These are phyloP conservation scores for Pythium graminicola DNA, from an alignment of 352 stramenopile genomes.

Conservation along the genomic window DNA sequence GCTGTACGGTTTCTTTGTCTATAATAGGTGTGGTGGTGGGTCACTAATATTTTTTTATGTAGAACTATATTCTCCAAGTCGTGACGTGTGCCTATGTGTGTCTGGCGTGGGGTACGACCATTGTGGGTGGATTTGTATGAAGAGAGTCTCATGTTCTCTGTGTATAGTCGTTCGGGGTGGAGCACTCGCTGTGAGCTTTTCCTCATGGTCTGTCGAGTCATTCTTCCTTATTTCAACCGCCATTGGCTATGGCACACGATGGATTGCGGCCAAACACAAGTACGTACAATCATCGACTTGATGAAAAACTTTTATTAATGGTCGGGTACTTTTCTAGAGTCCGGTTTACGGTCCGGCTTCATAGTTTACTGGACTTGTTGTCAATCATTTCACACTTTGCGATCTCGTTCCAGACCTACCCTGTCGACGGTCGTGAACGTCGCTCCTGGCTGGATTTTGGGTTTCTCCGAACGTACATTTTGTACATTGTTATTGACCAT, in stretches of 20 bases:
- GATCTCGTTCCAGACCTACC: slow-evolving; percentile 66
- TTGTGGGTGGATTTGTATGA: slow-evolving; percentile 3
- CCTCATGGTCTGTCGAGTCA: slow-evolving; percentile 78
- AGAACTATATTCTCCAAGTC: slow-evolving; percentile 80
- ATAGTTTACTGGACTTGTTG: slow-evolving; percentile 76
- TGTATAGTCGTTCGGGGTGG: slow-evolving; percentile 61
- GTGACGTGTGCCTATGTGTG: slow-evolving; percentile 73
- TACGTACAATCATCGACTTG: slow-evolving; percentile 32
- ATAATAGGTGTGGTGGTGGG: neutral
- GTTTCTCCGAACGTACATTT: slow-evolving; percentile 79
- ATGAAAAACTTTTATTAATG: no score
- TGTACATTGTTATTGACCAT: slow-evolving; percentile 71
- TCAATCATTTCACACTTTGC: slow-evolving; percentile 80
- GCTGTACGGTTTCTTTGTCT: slow-evolving; percentile 33
- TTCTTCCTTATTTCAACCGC: slow-evolving; percentile 62
- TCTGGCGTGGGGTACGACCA: slow-evolving; percentile 78
- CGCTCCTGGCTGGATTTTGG: slow-evolving; percentile 85
- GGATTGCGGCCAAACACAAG: slow-evolving; percentile 81
- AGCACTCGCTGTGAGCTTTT: slow-evolving; percentile 60
- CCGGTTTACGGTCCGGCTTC: slow-evolving; percentile 47
- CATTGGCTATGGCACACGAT: slow-evolving; percentile 66
- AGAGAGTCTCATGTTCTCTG: neutral
- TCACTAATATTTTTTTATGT: neutral
- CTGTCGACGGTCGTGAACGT: slow-evolving; percentile 36
- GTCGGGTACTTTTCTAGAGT: slow-evolving; percentile 29